Evolutionary conservation across 1,284 basidiomycete genomes (phyloP), one percentile per base, ranked within the genome.

Genomic region (Laetiporus sulphureus): DNA sequence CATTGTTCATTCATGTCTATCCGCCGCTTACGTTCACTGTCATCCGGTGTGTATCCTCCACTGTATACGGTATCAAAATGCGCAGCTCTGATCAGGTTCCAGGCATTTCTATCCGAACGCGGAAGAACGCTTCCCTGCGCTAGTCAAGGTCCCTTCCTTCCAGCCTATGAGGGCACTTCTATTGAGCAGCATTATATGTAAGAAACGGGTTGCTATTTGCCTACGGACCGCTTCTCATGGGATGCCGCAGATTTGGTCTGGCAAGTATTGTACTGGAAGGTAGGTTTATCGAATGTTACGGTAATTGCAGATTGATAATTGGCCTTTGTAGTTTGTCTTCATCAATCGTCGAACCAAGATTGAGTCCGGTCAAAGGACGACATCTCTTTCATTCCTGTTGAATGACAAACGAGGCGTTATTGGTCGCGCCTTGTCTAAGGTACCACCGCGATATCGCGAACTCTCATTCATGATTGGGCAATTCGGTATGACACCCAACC

Each of bases 191-290:
- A 72, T 73, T 41, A 81, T 90, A 40, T 90, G 87, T 89, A 53
- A 52, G 83, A 15, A 43, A 24, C 6, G 3, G 20, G 27, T 31
- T 29, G n/a, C 25, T 8, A 8, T 8, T n/a, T 29, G 8, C 8
- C n/a, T 8, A 8, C 8, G n/a, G 8, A 8, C 8, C 8, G 25
- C 25, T n/a, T 8, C n/a, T 29, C 8, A 29, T 29, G 8, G 25
- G 36, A 24, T 48, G 15, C 13, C 32, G 27, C 49, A 93, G 90
- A 93, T 64, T 66, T 88, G 33, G 72, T 88, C 30, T 95, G 91
- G 91, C 91, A 94, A 68, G 59, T 79, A 15, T 62, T 91, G 30
- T 95, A 95, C 55, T 94, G 88, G 85, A 93, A 93, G 71, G 85
- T 83, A 38, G 34, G 57, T 40, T 6, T 18, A 8, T 8, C 11